Evolutionary conservation across 257 asterid genomes (phyloP).

Genomic region (Nyctanthes arbortristis): DNA sequence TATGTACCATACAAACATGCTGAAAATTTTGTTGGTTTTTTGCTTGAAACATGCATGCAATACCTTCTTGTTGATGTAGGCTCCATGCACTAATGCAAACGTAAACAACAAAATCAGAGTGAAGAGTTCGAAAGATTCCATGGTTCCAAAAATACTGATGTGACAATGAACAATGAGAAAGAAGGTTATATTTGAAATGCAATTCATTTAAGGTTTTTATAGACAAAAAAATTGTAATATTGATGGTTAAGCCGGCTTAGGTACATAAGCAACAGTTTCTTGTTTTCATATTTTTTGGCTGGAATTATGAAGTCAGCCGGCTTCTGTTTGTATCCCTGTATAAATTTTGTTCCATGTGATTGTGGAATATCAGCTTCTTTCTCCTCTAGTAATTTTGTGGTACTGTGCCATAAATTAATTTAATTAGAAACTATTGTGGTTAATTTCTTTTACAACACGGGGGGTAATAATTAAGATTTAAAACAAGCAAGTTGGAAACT

Average conservation of each 20-base stretch:
- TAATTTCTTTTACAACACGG: too few relatives aligned
- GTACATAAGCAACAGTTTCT: conserved; percentile 19
- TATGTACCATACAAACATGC: too few relatives aligned
- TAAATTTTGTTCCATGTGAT: conserved; percentile 13
- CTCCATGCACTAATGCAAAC: conserved; percentile 33
- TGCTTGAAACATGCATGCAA: not conserved
- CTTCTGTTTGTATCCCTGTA: conserved; percentile 24
- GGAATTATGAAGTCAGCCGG: conserved; percentile 37
- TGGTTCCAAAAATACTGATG: conserved; percentile 14
- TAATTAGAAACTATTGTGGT: too few relatives aligned
- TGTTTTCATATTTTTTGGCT: conserved; percentile 19
- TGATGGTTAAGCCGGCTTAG: conserved; percentile 13
- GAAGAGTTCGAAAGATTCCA: conserved; percentile 29
- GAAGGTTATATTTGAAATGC: conserved; percentile 21
- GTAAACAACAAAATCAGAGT: conserved; percentile 24
- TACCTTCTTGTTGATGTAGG: conserved; percentile 40
- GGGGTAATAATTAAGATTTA: too few relatives aligned
- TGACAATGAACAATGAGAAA: conserved; percentile 5
- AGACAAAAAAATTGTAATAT: conserved; percentile 3
- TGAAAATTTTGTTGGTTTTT: too few relatives aligned
- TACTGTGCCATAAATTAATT: too few relatives aligned
- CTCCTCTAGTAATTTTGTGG: too few relatives aligned
- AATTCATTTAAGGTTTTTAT: conserved; percentile 25
- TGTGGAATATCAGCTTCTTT: not conserved
- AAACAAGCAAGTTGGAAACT: too few relatives aligned